Base-by-base conservation (phyloP, 192 early-diverging fungal genomes). In the Linnemannia elongata region DNA sequence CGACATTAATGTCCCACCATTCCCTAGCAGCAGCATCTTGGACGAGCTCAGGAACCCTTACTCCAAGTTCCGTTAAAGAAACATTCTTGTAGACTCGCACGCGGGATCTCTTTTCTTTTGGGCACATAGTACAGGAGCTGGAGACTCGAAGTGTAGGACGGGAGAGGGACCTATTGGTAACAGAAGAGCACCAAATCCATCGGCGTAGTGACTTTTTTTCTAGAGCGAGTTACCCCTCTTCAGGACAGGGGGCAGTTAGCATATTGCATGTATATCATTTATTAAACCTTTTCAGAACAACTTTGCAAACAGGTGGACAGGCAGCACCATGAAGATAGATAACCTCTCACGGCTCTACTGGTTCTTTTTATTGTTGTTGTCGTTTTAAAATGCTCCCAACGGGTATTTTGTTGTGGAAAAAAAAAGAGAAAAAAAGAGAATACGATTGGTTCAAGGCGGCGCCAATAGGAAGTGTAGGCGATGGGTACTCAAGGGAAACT, bases 21-120 rank as follows among this genome's bases (percentile, higher is more conserved):
- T 88, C 76, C 87, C 87, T 57, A 86, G 79, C 75, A 86, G 66
- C 38, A 81, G 79, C 74, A 86, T 86, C n/a, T 52, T 86, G 74
- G 84, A 80, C 18, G 84, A 86, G 54, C 84, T 86, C 71, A 71
- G 84, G 42, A 86, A 86, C 79, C 84, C 84, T 38, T 66, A 77
- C 75, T 86, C 84, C 78, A 86, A 86, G 74, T 86, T 80, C 75
- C 78, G 73, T 44, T 86, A 81, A 86, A 27, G 55, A n/a, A n/a
- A 27, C 4, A 6, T 60, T 27, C 15, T 52, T 52, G 49, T 20
- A 52, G 15, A 52, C 49, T 4, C 44, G 55, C 6, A 60, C 49
- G 49, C 49, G 49, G 49, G 55, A 27, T 2, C 8, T n/a, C 47
- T 52, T 52, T 52, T n/a, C n/a, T 8, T 55, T 57, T 27, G 55